Evolutionary conservation across 768 basidiomycete genomes (phyloP), one percentile per base, ranked within the genome.

Genomic region (Hemileccinum impolitum): DNA sequence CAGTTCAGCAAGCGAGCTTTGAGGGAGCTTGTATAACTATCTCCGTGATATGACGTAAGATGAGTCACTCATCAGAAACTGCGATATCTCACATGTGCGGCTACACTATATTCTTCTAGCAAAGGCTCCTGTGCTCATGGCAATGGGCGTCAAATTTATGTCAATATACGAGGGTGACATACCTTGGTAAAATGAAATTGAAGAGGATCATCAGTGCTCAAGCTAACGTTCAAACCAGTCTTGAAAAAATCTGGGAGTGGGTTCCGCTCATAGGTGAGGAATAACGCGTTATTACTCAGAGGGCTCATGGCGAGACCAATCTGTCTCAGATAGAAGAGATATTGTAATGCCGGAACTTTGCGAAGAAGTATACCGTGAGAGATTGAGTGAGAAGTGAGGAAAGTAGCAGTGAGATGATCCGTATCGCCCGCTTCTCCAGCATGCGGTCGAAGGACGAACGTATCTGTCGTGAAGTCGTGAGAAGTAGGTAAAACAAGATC

Each of bases 101-200:
- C 96, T 10, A 98, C 95, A 40, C 91, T 94, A 64, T 98, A 99
- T 63, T 99, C 96, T 62, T 99, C 96, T 48, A 97, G 70, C 13
- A 97, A 69, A 6, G 94, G 94, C 73, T 97, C 94, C 90, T 94
- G 58, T 5, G 44, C 28, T 42, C 9, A 23, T 31, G 38, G 28
- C 10, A 48, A 43, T 15, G 45, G 47, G 25, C 28, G 34, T 45
- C 34, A 15, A 8, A 25, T 45, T 38, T 15, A n/a, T 35, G 37
- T 31, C 13, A 14, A 28, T 39, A 2, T 6, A 18, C 23, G 14
- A 37, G 1, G 10, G n/a, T n/a, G 23, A 26, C 51, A 30, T 43
- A 86, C 94, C 77, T 96, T 96, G 26, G 96, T 98, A 70, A 98
- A 96, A 71, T 98, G 95, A 73, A 99, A 96, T 70, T 98, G 95